Percentiles rank a stretch among this genome's conserved stretches.
phyloP scores from a whole-genome alignment of 1,284 basidiomycete genomes.

The Tilletia caries region DNA sequence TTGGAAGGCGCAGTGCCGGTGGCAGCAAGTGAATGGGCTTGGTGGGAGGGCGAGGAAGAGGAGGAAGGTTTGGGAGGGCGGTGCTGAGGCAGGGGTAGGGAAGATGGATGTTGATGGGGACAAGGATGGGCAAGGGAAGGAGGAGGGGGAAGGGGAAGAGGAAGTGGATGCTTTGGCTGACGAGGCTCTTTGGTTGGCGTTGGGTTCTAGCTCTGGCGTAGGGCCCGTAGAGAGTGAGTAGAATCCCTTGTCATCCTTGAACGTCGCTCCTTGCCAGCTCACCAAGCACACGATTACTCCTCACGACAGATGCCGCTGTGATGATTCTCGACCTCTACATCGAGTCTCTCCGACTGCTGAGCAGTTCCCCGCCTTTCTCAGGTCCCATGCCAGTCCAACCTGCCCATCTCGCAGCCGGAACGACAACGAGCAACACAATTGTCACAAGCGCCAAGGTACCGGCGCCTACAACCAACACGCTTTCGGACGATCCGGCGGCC shows the following conservation, averaged over 20 bases:
- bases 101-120: background rate
- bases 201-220: constrained; percentile 2
- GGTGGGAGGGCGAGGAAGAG: background rate
- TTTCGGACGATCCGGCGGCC: too few relatives aligned
- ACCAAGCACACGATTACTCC: too few relatives aligned
- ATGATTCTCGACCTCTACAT: constrained; percentile 12
- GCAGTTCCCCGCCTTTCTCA: constrained; percentile 8
- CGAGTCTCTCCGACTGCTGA: constrained; percentile 4
- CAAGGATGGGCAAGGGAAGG: background rate
- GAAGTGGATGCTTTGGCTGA: background rate
- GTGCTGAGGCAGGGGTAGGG: background rate
- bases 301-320: background rate
- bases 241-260: background rate
- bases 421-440: background rate
- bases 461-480: too few relatives aligned
- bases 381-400: constrained; percentile 1
- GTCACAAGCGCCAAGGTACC: background rate
- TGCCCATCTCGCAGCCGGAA: constrained; percentile 1
- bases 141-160: background rate
- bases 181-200: constrained; percentile 1
- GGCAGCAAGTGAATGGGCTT: background rate
- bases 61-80: background rate
- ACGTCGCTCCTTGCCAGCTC: background rate
- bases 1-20: background rate
- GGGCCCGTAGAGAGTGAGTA: background rate